A percentile compares a stretch with the other conserved stretches of the same genome.
Evolutionary conservation across 495 filamentous ascomycete species (phyloP).

Genomic region (Tricharina praecox): DNA sequence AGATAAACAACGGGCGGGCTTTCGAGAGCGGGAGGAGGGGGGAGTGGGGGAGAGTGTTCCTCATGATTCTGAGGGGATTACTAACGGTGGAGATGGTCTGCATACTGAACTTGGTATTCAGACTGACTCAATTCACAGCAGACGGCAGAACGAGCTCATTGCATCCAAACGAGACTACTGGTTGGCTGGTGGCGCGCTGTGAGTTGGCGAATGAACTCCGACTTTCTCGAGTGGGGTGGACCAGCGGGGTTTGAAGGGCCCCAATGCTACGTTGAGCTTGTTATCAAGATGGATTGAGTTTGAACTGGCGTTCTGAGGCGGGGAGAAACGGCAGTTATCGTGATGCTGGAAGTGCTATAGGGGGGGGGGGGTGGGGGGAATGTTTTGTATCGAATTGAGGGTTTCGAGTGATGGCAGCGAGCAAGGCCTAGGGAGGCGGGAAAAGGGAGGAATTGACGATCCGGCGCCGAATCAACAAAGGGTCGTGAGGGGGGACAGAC

Average conservation of each 20-base stretch:
- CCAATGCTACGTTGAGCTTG: too few relatives aligned
- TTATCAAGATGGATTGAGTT: neutral
- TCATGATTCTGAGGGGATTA: conserved; percentile 23
- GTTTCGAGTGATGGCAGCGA: too few relatives aligned
- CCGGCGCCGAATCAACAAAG: conserved; percentile 12
- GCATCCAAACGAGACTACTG: conserved; percentile 8
- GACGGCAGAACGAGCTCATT: conserved; percentile 17
- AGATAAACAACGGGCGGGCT: neutral
- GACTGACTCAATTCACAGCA: conserved; percentile 18
- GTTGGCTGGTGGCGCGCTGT: neutral
- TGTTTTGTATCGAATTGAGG: conserved; percentile 1
- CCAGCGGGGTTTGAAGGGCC: too few relatives aligned
- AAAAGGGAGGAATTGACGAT: conserved; percentile 10
- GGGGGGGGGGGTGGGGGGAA: too few relatives aligned
- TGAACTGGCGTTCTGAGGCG: too few relatives aligned
- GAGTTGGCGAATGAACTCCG: too few relatives aligned
- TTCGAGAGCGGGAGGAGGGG: neutral
- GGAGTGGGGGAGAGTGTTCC: neutral
- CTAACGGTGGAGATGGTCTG: conserved; percentile 50
- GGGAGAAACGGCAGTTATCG: too few relatives aligned
- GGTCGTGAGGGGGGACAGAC: conserved; percentile 1
- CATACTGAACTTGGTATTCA: conserved; percentile 30
- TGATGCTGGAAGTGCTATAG: too few relatives aligned
- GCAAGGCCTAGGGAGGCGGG: conserved; percentile 9
- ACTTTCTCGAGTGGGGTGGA: too few relatives aligned